phyloP scores from a whole-genome alignment of 2,329 filamentous ascomycete genomes.

The Xylaria sp. region DNA sequence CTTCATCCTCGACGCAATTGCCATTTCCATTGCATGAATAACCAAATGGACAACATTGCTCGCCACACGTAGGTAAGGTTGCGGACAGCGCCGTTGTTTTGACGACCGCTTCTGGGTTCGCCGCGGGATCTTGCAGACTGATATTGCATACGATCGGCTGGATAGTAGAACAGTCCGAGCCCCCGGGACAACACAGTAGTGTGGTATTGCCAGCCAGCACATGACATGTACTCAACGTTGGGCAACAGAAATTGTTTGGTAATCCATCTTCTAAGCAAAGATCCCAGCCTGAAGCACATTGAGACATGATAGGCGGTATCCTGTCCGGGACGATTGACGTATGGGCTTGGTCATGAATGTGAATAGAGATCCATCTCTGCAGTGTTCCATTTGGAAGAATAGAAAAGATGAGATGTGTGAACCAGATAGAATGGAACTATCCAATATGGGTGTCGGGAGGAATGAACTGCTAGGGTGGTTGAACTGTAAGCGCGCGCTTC shows the following conservation, averaged over 20 bases:
- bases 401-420: not conserved
- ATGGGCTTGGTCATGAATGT: not conserved
- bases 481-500: not conserved
- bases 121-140: not conserved
- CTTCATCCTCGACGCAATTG: not conserved
- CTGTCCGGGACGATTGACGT: not conserved
- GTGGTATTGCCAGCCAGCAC: not conserved
- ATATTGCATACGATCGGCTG: not conserved
- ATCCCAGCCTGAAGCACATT: not conserved
- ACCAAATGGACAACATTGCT: not conserved
- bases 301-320: not conserved
- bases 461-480: not conserved
- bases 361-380: not conserved
- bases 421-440: not conserved
- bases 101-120: not conserved
- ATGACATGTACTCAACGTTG: not conserved
- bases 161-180: not conserved
- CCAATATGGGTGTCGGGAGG: not conserved
- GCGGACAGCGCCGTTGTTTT: not conserved
- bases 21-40: not conserved
- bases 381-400: not conserved
- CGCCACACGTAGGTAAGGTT: not conserved
- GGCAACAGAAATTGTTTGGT: not conserved
- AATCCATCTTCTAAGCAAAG: not conserved
- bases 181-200: not conserved